These are phyloP conservation scores for Ciborinia camelliae DNA, from an alignment of 2,329 filamentous ascomycete species.

Conservation along the genomic window DNA sequence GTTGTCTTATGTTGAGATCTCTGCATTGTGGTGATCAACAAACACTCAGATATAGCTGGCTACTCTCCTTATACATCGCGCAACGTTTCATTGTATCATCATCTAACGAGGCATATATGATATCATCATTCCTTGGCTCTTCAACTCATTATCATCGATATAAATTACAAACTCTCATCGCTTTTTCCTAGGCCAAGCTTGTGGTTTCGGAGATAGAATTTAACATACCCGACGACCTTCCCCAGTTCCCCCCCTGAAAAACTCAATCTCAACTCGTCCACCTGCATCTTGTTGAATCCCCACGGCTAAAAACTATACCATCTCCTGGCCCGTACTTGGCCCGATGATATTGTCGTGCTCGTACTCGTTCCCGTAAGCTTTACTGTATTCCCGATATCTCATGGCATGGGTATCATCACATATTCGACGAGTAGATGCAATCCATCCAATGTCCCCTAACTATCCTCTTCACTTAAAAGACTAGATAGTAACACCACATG, in stretches of 20 bases:
- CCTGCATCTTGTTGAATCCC: not conserved
- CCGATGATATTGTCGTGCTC: not conserved
- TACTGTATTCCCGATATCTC: not conserved
- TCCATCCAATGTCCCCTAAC: not conserved
- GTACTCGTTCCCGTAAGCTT: not conserved
- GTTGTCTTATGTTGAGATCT: not conserved
- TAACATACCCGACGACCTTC: constrained; percentile 10
- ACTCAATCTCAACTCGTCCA: constrained; percentile 1
- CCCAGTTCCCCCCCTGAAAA: constrained; percentile 13
- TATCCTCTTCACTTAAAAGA: not conserved
- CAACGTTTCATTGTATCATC: not conserved
- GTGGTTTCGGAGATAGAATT: constrained; percentile 8
- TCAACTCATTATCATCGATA: not conserved
- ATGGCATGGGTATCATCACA: not conserved
- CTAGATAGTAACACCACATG: not conserved
- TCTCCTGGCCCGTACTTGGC: constrained; percentile 9
- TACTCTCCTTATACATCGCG: not conserved
- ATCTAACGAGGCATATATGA: not conserved
- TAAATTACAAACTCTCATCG: not conserved
- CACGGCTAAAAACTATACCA: not conserved
- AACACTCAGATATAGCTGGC: not conserved
- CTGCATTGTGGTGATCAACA: not conserved
- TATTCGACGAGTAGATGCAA: not conserved
- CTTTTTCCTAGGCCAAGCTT: not conserved
- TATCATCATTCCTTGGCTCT: not conserved